Evolutionary conservation across 441 rosid species (phyloP).

Genomic region (Croton laevigatus): DNA sequence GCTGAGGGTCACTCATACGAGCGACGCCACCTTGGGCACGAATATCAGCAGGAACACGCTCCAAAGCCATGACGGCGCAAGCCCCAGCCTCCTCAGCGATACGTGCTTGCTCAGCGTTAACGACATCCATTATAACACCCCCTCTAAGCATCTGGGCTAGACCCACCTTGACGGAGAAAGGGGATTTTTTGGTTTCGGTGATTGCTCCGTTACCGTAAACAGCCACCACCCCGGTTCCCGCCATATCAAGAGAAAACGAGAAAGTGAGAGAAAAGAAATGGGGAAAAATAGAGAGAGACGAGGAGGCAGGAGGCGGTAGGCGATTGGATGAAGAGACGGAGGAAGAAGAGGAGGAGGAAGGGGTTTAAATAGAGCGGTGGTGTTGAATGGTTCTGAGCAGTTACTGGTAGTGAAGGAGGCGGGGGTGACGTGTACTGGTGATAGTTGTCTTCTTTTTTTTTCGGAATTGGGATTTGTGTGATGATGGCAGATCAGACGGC

Average conservation of each 20-base stretch:
- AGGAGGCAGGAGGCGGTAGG: not conserved
- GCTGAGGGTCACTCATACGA: conserved; percentile 90
- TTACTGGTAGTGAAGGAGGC: not conserved
- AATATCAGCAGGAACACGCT: conserved; percentile 90
- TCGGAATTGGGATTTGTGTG: not conserved
- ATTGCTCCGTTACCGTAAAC: conserved; percentile 87
- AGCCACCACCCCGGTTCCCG: conserved; percentile 85
- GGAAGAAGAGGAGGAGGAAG: not conserved
- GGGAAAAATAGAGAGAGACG: not conserved
- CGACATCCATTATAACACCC: conserved; percentile 95
- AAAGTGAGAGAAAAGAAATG: not conserved
- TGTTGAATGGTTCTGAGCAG: conserved; percentile 24
- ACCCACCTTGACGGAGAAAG: conserved; percentile 93
- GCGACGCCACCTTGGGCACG: conserved; percentile 94
- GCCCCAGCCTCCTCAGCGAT: conserved; percentile 88
- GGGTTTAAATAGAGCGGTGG: conserved; percentile 17
- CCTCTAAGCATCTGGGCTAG: conserved; percentile 98
- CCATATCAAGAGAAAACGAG: conserved; percentile 34
- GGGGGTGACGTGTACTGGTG: not conserved
- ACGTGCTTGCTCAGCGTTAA: conserved; percentile 84
- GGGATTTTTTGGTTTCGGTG: conserved; percentile 72
- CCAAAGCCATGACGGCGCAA: conserved; percentile 94
- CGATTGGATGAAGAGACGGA: not conserved
- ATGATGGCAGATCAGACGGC: not conserved
- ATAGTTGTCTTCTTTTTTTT: not conserved